A percentile compares a stretch with the other conserved stretches of the same genome.
phyloP scores from a whole-genome alignment of 2,329 filamentous ascomycete genomes.

The Raffaelea arxii region DNA sequence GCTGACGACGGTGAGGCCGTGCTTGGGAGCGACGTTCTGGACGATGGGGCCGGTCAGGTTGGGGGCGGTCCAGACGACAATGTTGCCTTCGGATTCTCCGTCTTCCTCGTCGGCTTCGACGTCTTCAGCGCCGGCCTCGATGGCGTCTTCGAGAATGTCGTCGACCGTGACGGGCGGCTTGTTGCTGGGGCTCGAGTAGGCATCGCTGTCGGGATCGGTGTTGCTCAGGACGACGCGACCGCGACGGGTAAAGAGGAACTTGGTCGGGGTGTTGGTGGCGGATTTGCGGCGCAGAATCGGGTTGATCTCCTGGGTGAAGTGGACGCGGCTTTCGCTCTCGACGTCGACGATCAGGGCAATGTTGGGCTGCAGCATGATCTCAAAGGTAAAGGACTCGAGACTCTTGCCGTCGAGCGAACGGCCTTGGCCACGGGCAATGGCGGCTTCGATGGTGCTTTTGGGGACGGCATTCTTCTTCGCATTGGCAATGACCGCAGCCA shows the following conservation, averaged over 20 bases:
- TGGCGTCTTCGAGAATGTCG: slow-evolving; percentile 67
- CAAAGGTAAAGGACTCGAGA: slow-evolving; percentile 69
- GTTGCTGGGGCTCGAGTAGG: neutral
- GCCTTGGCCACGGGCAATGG: slow-evolving; percentile 83
- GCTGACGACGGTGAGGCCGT: slow-evolving; percentile 58
- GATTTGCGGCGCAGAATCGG: slow-evolving; percentile 60
- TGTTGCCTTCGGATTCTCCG: too few species aligned
- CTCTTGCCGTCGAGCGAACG: slow-evolving; percentile 62
- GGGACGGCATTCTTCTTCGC: slow-evolving; percentile 82
- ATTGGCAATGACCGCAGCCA: slow-evolving; percentile 58
- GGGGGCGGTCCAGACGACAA: slow-evolving; percentile 63
- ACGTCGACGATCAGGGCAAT: slow-evolving; percentile 76
- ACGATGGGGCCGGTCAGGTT: slow-evolving; percentile 54
- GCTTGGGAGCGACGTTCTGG: slow-evolving; percentile 50
- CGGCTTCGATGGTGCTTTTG: slow-evolving; percentile 67
- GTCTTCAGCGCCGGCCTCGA: slow-evolving; percentile 76
- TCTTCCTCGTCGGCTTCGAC: slow-evolving; percentile 53
- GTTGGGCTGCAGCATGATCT: slow-evolving; percentile 69
- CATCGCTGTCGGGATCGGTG: neutral
- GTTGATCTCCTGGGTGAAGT: slow-evolving; percentile 65
- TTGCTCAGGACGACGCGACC: slow-evolving; percentile 64
- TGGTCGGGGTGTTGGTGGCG: slow-evolving; percentile 62
- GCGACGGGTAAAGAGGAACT: slow-evolving; percentile 76
- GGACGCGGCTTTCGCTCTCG: slow-evolving; percentile 71
- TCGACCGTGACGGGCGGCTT: slow-evolving; percentile 43